Evolutionary conservation across 1,139 yeast genomes (phyloP).

Genomic region (Diutina siamensis): DNA sequence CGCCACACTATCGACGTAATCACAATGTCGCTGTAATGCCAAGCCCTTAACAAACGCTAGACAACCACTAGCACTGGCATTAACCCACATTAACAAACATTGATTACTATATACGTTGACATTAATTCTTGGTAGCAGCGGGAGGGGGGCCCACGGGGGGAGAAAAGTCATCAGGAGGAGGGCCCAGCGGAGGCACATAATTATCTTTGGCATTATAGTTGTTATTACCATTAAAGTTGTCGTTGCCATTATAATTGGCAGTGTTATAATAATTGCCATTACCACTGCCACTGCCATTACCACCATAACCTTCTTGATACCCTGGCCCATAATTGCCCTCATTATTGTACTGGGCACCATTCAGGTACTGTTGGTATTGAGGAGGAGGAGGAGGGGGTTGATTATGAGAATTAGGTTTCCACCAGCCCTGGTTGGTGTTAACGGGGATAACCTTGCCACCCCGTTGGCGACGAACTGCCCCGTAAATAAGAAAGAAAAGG

Average conservation of each 20-base stretch:
- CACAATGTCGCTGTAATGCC: no score
- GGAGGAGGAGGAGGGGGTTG: background rate
- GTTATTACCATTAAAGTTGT: background rate
- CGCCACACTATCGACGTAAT: no score
- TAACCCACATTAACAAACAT: no score
- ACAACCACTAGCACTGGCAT: no score
- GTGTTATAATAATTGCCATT: background rate
- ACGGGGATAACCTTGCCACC: background rate
- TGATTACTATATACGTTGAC: background rate
- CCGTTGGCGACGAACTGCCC: background rate
- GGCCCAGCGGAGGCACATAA: background rate
- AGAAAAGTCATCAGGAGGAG: constrained; percentile 4
- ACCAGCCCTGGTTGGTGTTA: background rate
- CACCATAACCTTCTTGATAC: background rate
- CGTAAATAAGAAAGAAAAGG: background rate
- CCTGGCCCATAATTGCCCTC: background rate
- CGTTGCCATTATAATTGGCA: background rate
- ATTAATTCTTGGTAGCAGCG: constrained; percentile 1
- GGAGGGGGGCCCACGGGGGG: constrained; percentile 5
- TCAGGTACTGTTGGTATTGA: background rate
- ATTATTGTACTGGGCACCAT: background rate
- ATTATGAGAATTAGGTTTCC: background rate
- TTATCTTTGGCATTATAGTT: background rate
- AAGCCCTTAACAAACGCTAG: no score
- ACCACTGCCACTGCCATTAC: background rate